Base-by-base conservation (phyloP, 257 asterid genomes). In the Primulina tabacum region DNA sequence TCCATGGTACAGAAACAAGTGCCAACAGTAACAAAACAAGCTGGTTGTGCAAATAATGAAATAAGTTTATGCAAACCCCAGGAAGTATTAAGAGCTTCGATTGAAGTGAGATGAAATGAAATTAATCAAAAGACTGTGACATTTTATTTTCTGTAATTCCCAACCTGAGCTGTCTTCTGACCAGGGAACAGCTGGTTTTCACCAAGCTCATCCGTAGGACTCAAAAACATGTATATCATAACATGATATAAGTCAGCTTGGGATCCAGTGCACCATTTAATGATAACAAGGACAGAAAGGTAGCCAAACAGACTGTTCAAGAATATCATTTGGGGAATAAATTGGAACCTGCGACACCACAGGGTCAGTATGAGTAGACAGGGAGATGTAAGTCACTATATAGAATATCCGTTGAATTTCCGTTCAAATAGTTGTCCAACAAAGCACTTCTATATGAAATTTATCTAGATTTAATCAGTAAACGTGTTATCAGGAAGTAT, bases 181-280 rank as follows among this genome's bases (percentile, higher is more conserved):
- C 96, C 95, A 73, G 89, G 68, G 82, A 93, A 90, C 78, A 93
- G 96, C 84, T 93, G 82, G 88, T 93, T 93, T 68, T 93, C 99
- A 61, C 96, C 97, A 16, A 90, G 85, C 38, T 93, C 99, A 65
- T 83, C 99, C 2, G 95, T 90, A 38, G 99, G 99, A 75, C 96
- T 77, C 77, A 93, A 90, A 77, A 93, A 93, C 99, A 93, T 93
- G 90, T 93, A 93, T 88, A 93, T 93, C 97, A 93, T 91, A 69
- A 93, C 95, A 78, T 93, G 97, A 76, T 93, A 93, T 61, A 93
- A 81, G 86, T 93, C 99, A 73, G 97, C 96, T 85, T 93, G 65
- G 60, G 99, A 93, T 71, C 97, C 99, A 59, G 94, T 89, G 86
- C 87, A 82, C 99, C 99, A 93, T 81, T 93, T 93, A 71, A 89